Base-by-base conservation (phyloP, 345 rosid genomes). In the Populus nigra region DNA sequence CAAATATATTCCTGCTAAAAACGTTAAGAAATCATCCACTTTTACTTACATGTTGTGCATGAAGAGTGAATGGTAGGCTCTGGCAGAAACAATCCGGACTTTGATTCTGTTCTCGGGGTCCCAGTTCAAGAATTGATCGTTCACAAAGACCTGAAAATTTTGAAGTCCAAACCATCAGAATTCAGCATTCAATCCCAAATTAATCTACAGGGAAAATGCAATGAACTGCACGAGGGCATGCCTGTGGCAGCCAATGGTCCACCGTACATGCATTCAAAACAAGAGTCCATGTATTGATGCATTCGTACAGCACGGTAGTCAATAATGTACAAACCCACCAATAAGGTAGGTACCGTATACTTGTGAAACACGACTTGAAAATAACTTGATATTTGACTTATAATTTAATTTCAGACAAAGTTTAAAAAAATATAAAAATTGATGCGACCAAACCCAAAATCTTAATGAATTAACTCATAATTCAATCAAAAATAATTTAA, bases 11-110 rank as follows among this genome's bases (percentile, higher is more conserved):
- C 73, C 55, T 27, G 43, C 43, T 53, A n/a, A 68, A 47, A 35
- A 17, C 73, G 78, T 70, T 68, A 43, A 22, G 39, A 45, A 10
- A 67, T 22, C 69, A 67, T 22, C 69, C 47, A 63, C 31, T n/a
- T 35, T 55, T 63, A 91, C 98, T 92, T 89, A 96, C 99, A 96
- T 93, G 91, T 93, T 96, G 86, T 96, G 97, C 99, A 96, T 96
- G 86, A 96, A 93, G 83, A 96, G 82, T 72, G 99, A 91, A 88
- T 96, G 99, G 80, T 96, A 96, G 17, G 99, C 99, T 79, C 99
- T 92, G 25, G 98, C 98, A 57, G 99, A 93, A 16, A 96, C 98
- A 80, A 96, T 96, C 75, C 99, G 83, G 82, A 96, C 99, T 90
- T 96, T 96, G 90, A 96, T 88, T 86, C 84, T 88, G 92, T 93